A percentile compares a stretch with the other conserved stretches of the same genome.
Evolutionary conservation across 2,329 filamentous ascomycete genomes (phyloP).

Genomic region (Parastagonospora nodorum): DNA sequence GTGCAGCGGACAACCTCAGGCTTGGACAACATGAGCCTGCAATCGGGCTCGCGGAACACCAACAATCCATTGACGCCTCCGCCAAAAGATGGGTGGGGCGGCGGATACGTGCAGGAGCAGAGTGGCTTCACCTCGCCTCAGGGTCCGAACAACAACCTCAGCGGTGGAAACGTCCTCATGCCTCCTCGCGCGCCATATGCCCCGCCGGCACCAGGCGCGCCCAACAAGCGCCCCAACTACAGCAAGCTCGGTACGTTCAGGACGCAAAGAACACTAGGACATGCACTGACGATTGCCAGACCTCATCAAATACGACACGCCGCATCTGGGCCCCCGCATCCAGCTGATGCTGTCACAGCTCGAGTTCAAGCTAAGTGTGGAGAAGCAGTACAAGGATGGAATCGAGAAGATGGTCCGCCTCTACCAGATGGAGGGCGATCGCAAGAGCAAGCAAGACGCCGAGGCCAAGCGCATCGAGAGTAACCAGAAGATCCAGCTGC

Average conservation of each 20-base stretch:
- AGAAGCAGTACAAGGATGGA: constrained; percentile 98
- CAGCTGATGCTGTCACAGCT: constrained; percentile 99
- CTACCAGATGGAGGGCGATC: constrained; percentile 95
- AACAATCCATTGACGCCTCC: constrained; percentile 61
- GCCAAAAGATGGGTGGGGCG: constrained; percentile 69
- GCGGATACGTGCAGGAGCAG: constrained; percentile 59
- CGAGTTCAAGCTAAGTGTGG: constrained; percentile 97
- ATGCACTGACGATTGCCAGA: constrained; percentile 60
- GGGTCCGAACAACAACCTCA: constrained; percentile 61
- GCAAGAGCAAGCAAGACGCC: constrained; percentile 92
- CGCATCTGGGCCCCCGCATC: constrained; percentile 92
- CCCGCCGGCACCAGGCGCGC: constrained; percentile 69
- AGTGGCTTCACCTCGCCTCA: constrained; percentile 65
- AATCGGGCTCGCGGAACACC: constrained; percentile 44
- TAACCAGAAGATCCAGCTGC: constrained; percentile 94
- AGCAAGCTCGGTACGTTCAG: constrained; percentile 82
- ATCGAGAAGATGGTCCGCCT: constrained; percentile 99
- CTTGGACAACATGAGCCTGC: constrained; percentile 69
- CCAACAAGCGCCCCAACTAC: constrained; percentile 79
- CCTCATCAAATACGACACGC: constrained; percentile 97
- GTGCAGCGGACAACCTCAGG: constrained; percentile 74
- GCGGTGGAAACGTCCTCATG: constrained; percentile 74
- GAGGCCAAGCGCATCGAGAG: constrained; percentile 89
- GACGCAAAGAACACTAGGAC: neutral
- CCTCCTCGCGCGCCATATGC: constrained; percentile 80